Evolutionary conservation across 192 early-diverging fungal genomes (phyloP).

Genomic region (Jimgerdemannia lactiflua): DNA sequence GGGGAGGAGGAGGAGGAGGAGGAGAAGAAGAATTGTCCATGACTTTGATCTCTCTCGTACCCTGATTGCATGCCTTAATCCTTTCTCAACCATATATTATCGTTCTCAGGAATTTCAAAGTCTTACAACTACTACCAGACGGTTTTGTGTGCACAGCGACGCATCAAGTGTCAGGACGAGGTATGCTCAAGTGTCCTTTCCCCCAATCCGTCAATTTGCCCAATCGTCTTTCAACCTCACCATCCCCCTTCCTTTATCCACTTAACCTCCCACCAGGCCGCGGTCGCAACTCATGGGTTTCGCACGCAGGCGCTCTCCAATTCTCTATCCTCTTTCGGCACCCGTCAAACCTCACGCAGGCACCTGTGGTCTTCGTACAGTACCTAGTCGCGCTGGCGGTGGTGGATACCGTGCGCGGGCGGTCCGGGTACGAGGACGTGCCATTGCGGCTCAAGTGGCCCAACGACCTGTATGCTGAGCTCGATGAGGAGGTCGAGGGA

Average conservation of each 20-base stretch:
- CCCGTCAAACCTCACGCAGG: constrained; percentile 42
- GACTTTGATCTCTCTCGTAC: neutral
- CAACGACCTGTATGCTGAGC: constrained; percentile 89
- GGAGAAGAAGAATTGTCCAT: no score
- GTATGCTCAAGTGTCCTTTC: constrained; percentile 1
- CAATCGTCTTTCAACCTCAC: neutral
- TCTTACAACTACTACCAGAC: constrained; percentile 63
- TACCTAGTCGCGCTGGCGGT: constrained; percentile 89
- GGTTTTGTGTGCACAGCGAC: constrained; percentile 83
- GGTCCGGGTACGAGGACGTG: constrained; percentile 73
- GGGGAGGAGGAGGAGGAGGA: no score
- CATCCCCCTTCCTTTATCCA: neutral
- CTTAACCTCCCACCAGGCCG: constrained; percentile 51
- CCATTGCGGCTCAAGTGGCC: constrained; percentile 96
- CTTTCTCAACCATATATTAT: constrained; percentile 7
- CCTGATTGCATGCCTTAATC: neutral
- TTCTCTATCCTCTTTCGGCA: constrained; percentile 86
- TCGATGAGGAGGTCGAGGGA: constrained; percentile 29
- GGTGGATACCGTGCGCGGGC: constrained; percentile 68
- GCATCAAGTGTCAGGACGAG: constrained; percentile 80
- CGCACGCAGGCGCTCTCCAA: constrained; percentile 84
- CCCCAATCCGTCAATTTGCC: neutral
- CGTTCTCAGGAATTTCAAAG: constrained; percentile 53
- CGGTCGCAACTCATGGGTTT: constrained; percentile 94
- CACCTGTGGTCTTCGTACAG: constrained; percentile 88